Percentiles rank a stretch among this genome's conserved stretches.
Conservation (phyloP, 768 basidiomycete species). For the Lentinula raphanica region DNA sequence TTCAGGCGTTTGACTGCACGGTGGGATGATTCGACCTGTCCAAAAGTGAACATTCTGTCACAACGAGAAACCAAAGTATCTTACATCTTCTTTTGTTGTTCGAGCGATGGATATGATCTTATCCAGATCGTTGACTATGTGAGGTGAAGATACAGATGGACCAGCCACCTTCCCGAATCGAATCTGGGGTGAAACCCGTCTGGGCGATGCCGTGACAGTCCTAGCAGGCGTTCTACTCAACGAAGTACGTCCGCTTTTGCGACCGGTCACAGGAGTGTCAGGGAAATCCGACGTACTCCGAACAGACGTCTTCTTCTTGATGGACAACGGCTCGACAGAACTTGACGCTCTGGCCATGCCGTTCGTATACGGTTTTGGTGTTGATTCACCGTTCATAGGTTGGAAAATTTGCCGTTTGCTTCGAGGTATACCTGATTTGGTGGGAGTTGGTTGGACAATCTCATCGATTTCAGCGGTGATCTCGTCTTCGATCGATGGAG, state of each 20-base stretch:
- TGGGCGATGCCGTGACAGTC: constrained; percentile 36
- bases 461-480: constrained; percentile 32
- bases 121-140: constrained; percentile 35
- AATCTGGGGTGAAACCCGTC: constrained; percentile 50
- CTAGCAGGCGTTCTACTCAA: constrained; percentile 39
- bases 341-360: constrained; percentile 27
- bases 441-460: constrained; percentile 22
- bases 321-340: constrained; percentile 70
- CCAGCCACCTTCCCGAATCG: constrained; percentile 32
- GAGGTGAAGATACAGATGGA: constrained; percentile 21
- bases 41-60: constrained; percentile 1
- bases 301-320: constrained; percentile 77
- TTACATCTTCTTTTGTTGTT: constrained; percentile 64
- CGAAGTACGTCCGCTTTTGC: constrained; percentile 23
- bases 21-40: constrained; percentile 66
- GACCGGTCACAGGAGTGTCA: constrained; percentile 27
- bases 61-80: constrained; percentile 15
- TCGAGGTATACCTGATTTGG: constrained; percentile 52
- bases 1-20: constrained; percentile 72
- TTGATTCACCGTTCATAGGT: constrained; percentile 45
- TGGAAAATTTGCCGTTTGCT: constrained; percentile 69
- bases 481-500: constrained; percentile 44
- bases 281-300: constrained; percentile 30
- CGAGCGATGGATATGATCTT: constrained; percentile 43
- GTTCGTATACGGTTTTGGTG: constrained; percentile 37